phyloP scores from a whole-genome alignment of 2,329 filamentous ascomycete genomes.

The Clarireedia homoeocarpa region DNA sequence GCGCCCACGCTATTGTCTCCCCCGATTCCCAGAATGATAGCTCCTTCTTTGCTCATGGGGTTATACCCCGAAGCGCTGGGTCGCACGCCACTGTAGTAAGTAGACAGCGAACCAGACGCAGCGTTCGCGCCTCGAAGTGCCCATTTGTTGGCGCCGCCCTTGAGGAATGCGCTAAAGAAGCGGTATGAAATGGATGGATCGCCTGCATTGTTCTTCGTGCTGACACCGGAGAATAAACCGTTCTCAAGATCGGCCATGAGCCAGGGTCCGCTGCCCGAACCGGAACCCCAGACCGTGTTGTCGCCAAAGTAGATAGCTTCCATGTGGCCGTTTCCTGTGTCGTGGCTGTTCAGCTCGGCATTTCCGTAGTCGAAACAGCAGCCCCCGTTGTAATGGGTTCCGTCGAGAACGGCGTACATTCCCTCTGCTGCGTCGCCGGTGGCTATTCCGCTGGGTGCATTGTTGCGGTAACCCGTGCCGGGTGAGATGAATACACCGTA shows the following conservation, averaged over 20 bases:
- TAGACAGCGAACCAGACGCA: constrained; percentile 46
- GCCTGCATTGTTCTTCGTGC: constrained; percentile 37
- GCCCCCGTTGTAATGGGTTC: constrained; percentile 48
- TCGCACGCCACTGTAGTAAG: constrained; percentile 50
- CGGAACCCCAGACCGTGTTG: constrained; percentile 46
- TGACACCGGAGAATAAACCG: constrained; percentile 51
- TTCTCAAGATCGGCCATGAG: constrained; percentile 64
- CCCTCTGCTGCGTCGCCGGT: constrained; percentile 48
- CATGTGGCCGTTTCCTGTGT: constrained; percentile 59
- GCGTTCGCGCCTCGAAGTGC: constrained; percentile 51
- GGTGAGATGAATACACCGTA: constrained; percentile 57
- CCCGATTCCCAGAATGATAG: constrained; percentile 60
- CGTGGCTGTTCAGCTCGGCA: constrained; percentile 42
- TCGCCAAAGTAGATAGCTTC: constrained; percentile 59
- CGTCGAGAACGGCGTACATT: constrained; percentile 54
- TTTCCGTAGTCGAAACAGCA: constrained; percentile 55
- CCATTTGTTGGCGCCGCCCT: constrained; percentile 49
- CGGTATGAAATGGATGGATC: constrained; percentile 46
- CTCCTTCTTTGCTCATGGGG: constrained; percentile 56
- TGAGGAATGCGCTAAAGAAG: constrained; percentile 50
- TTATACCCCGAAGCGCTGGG: constrained; percentile 41
- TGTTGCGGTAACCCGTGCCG: constrained; percentile 56
- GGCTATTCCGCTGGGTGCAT: constrained; percentile 43
- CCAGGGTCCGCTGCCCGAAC: constrained; percentile 54
- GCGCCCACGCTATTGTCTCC: constrained; percentile 48